Evolutionary conservation across 139 green algal genomes (phyloP), one percentile per base, ranked within the genome.

Genomic region (Picochlorum sp.): DNA sequence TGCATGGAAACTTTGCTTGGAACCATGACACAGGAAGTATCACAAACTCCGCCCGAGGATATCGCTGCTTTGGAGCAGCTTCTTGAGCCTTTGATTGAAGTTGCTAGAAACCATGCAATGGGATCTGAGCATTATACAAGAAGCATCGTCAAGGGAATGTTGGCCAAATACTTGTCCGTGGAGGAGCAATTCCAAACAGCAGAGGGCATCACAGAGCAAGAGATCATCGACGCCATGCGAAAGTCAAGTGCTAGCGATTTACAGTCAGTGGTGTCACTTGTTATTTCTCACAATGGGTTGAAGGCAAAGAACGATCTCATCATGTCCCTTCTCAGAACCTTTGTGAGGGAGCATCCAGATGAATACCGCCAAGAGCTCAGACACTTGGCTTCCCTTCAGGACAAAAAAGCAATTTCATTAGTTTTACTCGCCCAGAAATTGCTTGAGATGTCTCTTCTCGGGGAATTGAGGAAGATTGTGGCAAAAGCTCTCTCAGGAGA

Each of bases 361-460:
- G 66, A 74, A 41, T 96, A 90, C 77, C 80, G 85, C 34, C 70
- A 78, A 0, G 60, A 81, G 23, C 81, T 98, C 70, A 72, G 87
- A 30, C 80, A 87, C 21, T 65, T 98, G 30, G 80, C 90, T 4
- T 73, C 69, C 11, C 82, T 98, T 10, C 51, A 44, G 23, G 73
- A 31, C 26, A 18, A n/a, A n/a, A 75, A 70, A 13, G 66, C 66
- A 28, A 65, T 68, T 2, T 75, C 83, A 26, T 72, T 86, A 49
- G 80, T 81, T 2, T 49, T 63, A 18, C 66, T 70, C 0, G 85
- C 83, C 5, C 74, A 86, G 57, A 75, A 87, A 68, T 79, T 95
- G 67, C 73, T 91, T 72, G 92, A 97, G 80, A 79, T 93, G 37
- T 88, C 69, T 49, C 77, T 98, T 62, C 82, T 96, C 63, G 82